A percentile compares a stretch with the other conserved stretches of the same genome.
phyloP scores from a whole-genome alignment of 2,329 filamentous ascomycete genomes.

The Pseudocercospora fuligena region DNA sequence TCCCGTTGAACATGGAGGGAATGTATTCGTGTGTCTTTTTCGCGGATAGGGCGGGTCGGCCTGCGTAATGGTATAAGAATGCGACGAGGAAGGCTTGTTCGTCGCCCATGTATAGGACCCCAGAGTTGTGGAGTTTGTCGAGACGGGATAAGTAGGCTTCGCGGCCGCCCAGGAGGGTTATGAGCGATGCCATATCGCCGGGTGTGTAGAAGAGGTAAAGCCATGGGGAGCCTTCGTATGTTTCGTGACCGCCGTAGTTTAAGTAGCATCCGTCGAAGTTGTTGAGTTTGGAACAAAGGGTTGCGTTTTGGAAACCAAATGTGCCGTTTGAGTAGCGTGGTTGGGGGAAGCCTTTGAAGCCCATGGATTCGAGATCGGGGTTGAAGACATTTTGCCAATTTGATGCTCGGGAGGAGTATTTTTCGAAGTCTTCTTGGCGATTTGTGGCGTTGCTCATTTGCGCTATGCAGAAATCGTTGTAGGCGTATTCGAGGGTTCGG shows the following conservation, averaged over 20 bases:
- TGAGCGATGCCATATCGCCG: conserved; percentile 29
- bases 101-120: conserved; percentile 32
- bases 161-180: conserved; percentile 25
- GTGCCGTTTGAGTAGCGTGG: conserved; percentile 26
- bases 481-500: conserved; percentile 55
- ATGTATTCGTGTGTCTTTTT: conserved; percentile 63
- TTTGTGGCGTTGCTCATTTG: conserved; percentile 64
- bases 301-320: conserved; percentile 31
- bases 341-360: conserved; percentile 31
- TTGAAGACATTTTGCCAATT: conserved; percentile 61
- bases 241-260: conserved; percentile 39
- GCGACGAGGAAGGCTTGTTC: conserved; percentile 39
- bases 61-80: conserved; percentile 71
- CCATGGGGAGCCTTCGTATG: conserved; percentile 30
- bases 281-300: conserved; percentile 27
- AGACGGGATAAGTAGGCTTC: conserved; percentile 40
- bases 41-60: conserved; percentile 66
- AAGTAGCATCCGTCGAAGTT: conserved; percentile 39
- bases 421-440: conserved; percentile 57
- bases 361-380: conserved; percentile 26
- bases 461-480: conserved; percentile 73
- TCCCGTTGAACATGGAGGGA: conserved; percentile 63
- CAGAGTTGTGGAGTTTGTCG: conserved; percentile 66
- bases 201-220: conserved; percentile 32
- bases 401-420: conserved; percentile 62